Evolutionary conservation across 495 filamentous ascomycete species (phyloP).

Genomic region (Hypoxylon intermedium): DNA sequence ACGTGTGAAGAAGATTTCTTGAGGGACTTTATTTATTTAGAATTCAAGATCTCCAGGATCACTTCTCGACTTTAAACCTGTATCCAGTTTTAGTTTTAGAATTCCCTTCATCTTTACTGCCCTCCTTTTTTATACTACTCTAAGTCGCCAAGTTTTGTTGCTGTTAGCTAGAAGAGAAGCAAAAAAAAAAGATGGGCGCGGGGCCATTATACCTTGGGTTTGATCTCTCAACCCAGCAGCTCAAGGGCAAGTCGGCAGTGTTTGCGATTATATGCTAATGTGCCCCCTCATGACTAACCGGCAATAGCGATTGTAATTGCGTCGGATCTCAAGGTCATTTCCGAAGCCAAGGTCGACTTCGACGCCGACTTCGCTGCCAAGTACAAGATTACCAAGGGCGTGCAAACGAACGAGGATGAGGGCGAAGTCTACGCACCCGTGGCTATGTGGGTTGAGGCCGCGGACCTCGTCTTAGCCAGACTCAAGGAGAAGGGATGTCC

Average conservation of each 20-base stretch:
- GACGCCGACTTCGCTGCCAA: slow-evolving; percentile 74
- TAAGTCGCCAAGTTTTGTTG: slow-evolving; percentile 6
- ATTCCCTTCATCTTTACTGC: background rate
- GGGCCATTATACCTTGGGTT: slow-evolving; percentile 86
- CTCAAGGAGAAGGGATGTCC: slow-evolving; percentile 77
- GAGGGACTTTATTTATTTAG: slow-evolving; percentile 19
- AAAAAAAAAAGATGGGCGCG: slow-evolving; percentile 48
- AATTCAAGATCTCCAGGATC: background rate
- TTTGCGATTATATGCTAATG: background rate
- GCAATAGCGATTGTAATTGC: slow-evolving; percentile 74
- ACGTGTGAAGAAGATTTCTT: background rate
- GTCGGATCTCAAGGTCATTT: slow-evolving; percentile 75
- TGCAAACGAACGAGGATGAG: slow-evolving; percentile 77
- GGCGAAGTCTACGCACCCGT: slow-evolving; percentile 91
- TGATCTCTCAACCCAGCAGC: slow-evolving; percentile 94
- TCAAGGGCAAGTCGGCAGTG: slow-evolving; percentile 71
- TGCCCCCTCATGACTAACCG: background rate
- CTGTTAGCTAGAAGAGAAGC: slow-evolving; percentile 36
- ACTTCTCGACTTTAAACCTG: background rate
- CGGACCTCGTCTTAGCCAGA: slow-evolving; percentile 80
- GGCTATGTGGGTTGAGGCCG: slow-evolving; percentile 90
- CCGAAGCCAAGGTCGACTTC: slow-evolving; percentile 79
- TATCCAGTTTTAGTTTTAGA: background rate
- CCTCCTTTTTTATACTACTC: background rate
- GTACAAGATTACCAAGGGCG: slow-evolving; percentile 87